Evolutionary conservation across 2,329 filamentous ascomycete species (phyloP), one percentile per base, ranked within the genome.

Genomic region (Zasmidium angulare): DNA sequence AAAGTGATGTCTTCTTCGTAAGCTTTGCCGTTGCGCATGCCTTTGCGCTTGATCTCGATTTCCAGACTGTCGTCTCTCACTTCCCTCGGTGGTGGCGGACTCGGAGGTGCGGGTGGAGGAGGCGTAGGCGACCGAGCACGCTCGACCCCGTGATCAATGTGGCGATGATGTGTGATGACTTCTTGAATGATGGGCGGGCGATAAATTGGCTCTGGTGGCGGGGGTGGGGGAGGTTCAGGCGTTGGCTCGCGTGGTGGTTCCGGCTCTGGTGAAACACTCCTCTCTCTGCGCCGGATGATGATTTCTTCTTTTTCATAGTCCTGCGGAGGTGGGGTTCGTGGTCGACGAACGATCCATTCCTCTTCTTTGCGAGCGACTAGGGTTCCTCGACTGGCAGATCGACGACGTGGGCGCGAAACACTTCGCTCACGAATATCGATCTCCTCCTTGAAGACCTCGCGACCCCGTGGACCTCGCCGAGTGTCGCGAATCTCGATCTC

Each of bases 121-220:
- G 78, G 79, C 9, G 75, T 78, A 19, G 79, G 80, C 22, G 77
- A 77, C 23, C 77, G 73, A 12, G 75, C 79, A 62, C 79, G 72
- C 69, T 80, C 77, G 43, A 81, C 74, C 53, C 79, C 92, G 76
- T 96, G 91, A 71, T 96, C 90, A 67, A 96, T 89, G 71, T 93
- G 89, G 59, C 88, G 84, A 72, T 95, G 93, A 76, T 95, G 90
- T 0, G 91, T 96, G 65, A 96, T 93, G 59, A 96, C 87, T 72
- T 96, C 90, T 70, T 93, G 86, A 75, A 93, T 90, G 67, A 96
- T 91, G 0, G 88, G 89, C 31, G 91, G 91, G 20, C 88, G 87
- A 46, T 86, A 84, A 68, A 95, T 87, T 48, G 89, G 82, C 63
- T 83, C 82, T 26, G 85, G 86, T 48, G 83, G 81, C 50, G 77